phyloP scores from a whole-genome alignment of 768 basidiomycete species.

The Kwoniella shandongensis region DNA sequence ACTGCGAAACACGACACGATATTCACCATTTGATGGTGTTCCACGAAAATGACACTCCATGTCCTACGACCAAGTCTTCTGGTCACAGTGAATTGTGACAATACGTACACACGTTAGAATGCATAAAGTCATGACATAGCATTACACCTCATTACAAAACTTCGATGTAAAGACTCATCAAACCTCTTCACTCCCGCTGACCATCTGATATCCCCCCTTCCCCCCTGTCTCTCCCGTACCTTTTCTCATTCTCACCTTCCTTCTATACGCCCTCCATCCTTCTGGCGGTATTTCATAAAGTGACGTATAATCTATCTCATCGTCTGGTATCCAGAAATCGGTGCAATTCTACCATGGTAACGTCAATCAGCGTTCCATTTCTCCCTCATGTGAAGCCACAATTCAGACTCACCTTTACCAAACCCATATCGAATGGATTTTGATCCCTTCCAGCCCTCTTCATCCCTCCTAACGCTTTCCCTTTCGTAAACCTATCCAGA shows the following conservation, averaged over 20 bases:
- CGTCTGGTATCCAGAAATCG: conserved; percentile 90
- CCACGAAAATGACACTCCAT: too few relatives aligned
- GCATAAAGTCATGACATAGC: conserved; percentile 3
- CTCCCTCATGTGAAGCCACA: background rate
- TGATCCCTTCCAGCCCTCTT: conserved; percentile 69
- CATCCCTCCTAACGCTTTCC: conserved; percentile 83
- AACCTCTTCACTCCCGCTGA: conserved; percentile 30
- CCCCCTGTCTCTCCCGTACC: conserved; percentile 6
- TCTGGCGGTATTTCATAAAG: conserved; percentile 86
- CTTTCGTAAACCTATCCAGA: conserved; percentile 89
- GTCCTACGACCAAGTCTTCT: too few relatives aligned
- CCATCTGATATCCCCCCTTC: conserved; percentile 30
- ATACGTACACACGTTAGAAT: too few relatives aligned
- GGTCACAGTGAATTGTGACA: too few relatives aligned
- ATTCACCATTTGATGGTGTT: too few relatives aligned
- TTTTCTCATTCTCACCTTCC: conserved; percentile 24
- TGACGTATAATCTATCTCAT: conserved; percentile 82
- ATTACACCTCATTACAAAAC: background rate
- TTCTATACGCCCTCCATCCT: conserved; percentile 45
- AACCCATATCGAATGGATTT: conserved; percentile 89
- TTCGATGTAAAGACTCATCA: background rate
- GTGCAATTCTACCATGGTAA: conserved; percentile 58
- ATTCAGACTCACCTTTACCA: conserved; percentile 51
- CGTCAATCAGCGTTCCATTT: conserved; percentile 1
- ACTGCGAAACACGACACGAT: too few relatives aligned